Evolutionary conservation across 441 rosid species (phyloP).

Genomic region (Omphalea diandra): DNA sequence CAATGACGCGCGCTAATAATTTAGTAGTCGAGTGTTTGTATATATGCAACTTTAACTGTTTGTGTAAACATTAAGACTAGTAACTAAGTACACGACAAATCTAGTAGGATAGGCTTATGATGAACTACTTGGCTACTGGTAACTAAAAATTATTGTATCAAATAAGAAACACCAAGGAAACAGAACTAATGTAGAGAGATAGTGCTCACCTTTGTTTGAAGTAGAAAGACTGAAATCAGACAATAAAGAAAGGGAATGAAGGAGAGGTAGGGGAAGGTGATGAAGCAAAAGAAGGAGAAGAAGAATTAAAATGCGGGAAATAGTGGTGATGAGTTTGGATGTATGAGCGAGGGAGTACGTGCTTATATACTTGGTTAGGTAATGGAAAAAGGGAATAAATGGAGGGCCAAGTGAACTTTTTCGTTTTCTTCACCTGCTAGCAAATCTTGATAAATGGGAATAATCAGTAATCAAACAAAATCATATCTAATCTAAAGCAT

Average conservation of each 20-base stretch:
- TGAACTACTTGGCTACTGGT: too few species aligned
- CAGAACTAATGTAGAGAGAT: too few species aligned
- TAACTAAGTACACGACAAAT: too few species aligned
- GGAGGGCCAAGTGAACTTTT: slow-evolving; percentile 17
- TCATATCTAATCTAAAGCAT: slow-evolving; percentile 31
- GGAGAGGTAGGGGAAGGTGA: neutral
- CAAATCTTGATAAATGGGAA: slow-evolving; percentile 53
- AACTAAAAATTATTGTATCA: too few species aligned
- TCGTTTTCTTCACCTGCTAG: slow-evolving; percentile 49
- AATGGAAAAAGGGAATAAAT: slow-evolving; percentile 19
- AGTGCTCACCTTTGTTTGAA: neutral
- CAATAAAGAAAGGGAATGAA: neutral
- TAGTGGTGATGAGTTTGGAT: slow-evolving; percentile 17
- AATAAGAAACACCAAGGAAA: too few species aligned
- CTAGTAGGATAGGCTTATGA: too few species aligned
- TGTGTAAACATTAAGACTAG: too few species aligned
- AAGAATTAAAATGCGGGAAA: neutral
- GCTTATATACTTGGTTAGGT: slow-evolving; percentile 47
- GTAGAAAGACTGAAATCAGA: neutral
- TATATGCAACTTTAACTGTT: too few species aligned
- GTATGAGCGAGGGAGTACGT: slow-evolving; percentile 15
- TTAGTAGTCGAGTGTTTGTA: too few species aligned
- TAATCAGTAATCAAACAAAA: slow-evolving; percentile 11
- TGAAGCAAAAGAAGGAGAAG: neutral
- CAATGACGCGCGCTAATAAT: too few species aligned